Evolutionary conservation across 225 moss, liverwort and hornwort species (phyloP).

Genomic region (Sphagnum contortum): DNA sequence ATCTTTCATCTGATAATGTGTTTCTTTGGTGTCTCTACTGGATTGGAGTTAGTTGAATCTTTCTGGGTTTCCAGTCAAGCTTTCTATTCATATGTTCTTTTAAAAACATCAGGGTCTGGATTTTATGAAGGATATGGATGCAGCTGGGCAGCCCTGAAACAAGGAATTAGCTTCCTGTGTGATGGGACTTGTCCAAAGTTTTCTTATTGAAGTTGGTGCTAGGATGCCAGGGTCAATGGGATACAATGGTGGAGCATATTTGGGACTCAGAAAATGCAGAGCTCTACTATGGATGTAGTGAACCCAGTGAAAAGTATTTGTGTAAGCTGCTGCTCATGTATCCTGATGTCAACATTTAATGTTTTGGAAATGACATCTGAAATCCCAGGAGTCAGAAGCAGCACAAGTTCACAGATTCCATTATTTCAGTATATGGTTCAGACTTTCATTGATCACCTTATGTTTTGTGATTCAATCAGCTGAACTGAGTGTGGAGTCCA

Average conservation of each 20-base stretch:
- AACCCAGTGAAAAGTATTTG: constrained; percentile 41
- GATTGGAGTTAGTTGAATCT: neutral
- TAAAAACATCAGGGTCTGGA: neutral
- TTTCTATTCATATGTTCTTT: neutral
- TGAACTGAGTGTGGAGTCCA: constrained; percentile 26
- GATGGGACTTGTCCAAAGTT: no score
- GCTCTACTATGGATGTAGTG: constrained; percentile 79
- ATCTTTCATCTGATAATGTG: no score
- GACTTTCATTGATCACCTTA: no score
- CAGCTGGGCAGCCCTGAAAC: neutral
- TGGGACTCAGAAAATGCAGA: constrained; percentile 75
- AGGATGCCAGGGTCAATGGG: constrained; percentile 39
- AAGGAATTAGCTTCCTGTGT: no score
- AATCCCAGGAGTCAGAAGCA: no score
- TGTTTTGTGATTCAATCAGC: constrained; percentile 4
- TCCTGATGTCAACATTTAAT: neutral
- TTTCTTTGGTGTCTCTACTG: neutral
- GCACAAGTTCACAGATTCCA: no score
- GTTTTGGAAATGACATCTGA: neutral
- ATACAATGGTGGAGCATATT: constrained; percentile 32
- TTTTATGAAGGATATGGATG: constrained; percentile 2
- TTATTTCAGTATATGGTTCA: no score
- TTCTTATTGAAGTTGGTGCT: neutral
- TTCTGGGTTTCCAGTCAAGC: neutral
- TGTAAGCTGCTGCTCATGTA: constrained; percentile 32